Conservation (phyloP, 345 rosid species). For the Crucihimalaya himalaica region DNA sequence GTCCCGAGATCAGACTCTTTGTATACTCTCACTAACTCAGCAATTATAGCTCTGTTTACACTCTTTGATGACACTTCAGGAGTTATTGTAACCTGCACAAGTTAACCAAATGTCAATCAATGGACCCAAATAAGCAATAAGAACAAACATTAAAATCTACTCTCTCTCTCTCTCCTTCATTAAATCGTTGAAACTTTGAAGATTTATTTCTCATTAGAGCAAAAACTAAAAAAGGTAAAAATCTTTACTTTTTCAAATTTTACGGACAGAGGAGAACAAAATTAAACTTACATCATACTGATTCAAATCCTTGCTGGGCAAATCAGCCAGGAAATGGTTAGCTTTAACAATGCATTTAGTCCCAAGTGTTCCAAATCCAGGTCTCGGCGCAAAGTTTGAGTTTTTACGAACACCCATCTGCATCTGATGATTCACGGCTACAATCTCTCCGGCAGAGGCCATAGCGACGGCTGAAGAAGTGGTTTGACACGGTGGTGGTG, state of each 20-base stretch:
- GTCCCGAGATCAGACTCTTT: constrained; percentile 89
- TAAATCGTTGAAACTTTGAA: constrained; percentile 15
- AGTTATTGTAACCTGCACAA: constrained; percentile 84
- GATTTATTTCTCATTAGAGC: constrained; percentile 6
- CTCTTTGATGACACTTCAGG: constrained; percentile 91
- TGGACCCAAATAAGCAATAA: constrained; percentile 36
- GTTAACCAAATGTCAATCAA: constrained; percentile 37
- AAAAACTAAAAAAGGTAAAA: constrained; percentile 11
- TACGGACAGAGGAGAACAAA: not conserved
- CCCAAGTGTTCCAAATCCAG: constrained; percentile 90
- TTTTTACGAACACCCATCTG: constrained; percentile 73
- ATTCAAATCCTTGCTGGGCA: constrained; percentile 88
- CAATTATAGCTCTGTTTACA: constrained; percentile 89
- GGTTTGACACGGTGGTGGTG: constrained; percentile 22
- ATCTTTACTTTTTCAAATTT: constrained; percentile 4
- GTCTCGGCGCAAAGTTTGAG: constrained; percentile 72
- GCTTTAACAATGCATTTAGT: constrained; percentile 96
- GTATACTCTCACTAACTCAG: constrained; percentile 85
- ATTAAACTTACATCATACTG: constrained; percentile 79
- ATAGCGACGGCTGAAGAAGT: not conserved
- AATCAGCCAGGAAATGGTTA: constrained; percentile 93
- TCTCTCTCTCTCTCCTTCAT: constrained; percentile 21
- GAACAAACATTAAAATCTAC: constrained; percentile 49
- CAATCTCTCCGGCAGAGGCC: constrained; percentile 2
- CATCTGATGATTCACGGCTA: constrained; percentile 36